Evolutionary conservation across 1,139 yeast species (phyloP), one percentile per base, ranked within the genome.

Genomic region (Kodamaea ohmeri): DNA sequence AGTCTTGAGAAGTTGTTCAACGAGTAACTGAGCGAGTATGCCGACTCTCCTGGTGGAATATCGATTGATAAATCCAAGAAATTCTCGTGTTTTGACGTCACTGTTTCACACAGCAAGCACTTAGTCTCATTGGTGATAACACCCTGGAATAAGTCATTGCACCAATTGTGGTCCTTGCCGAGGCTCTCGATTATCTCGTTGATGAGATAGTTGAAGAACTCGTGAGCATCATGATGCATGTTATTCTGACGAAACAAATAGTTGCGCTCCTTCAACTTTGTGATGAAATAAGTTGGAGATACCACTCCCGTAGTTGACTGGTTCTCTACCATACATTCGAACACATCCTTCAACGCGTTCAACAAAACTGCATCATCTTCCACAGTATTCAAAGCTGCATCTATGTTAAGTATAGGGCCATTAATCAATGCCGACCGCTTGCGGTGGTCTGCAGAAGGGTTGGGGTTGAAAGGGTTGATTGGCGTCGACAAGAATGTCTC

Each of bases 191-290:
- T 79, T 21, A 87, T 77, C 47, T 82, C 86, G 60, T 92, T 92
- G 38, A 92, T 70, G 48, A 90, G 61, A 53, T 87, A 90, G 58
- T 90, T 90, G 56, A 89, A 74, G 59, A 92, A 92, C 59, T 92
- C 98, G 61, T 92, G 98, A 2, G 98, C 97, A 67, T 92, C 98
- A 56, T 92, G 98, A 59, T 92, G 98, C 96, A 90, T 89, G 44
- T 71, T 71, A 37, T 85, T 81, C 43, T 89, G 85, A 45, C 96
- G 71, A 58, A 92, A 92, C 49, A 92, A 66, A 50, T 80, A 85
- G 57, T 92, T 92, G 51, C 87, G 89, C 40, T 77, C 78, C 58
- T 89, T 89, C 38, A 90, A 67, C 37, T 83, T 81, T 35, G 80
- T 82, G 35, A 92, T 78, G 36, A 92, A 76, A 51, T 77, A 74